These are phyloP conservation scores for Pestalotiopsis sp. DNA, from an alignment of 2,329 filamentous ascomycete species.

Conservation along the genomic window DNA sequence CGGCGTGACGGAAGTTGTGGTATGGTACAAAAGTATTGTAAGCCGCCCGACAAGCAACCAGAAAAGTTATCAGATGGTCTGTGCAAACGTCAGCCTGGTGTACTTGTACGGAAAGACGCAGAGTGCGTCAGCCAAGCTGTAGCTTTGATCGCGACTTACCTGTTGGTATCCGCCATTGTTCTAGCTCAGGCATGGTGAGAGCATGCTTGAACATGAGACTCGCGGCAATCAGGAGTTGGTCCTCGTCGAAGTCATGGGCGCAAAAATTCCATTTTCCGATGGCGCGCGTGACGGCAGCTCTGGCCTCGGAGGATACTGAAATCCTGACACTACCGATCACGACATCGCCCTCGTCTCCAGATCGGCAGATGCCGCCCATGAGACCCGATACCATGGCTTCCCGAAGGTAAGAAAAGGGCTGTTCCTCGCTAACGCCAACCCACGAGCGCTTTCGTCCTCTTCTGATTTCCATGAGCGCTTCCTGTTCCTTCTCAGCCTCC, in stretches of 20 bases:
- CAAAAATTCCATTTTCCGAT: constrained; percentile 86
- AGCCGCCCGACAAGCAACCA: constrained; percentile 86
- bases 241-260: constrained; percentile 86
- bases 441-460: constrained; percentile 84
- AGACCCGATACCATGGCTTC: constrained; percentile 93
- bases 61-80: constrained; percentile 83
- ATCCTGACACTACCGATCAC: constrained; percentile 67
- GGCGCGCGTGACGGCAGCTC: constrained; percentile 65
- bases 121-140: background rate
- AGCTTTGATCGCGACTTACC: constrained; percentile 53
- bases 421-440: constrained; percentile 84
- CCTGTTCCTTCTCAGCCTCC: constrained; percentile 73
- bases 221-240: constrained; percentile 86
- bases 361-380: constrained; percentile 86
- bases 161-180: constrained; percentile 77
- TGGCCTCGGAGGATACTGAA: constrained; percentile 67
- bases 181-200: constrained; percentile 77
- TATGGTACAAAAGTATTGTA: constrained; percentile 97
- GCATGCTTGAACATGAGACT: constrained; percentile 89
- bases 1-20: constrained; percentile 97
- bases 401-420: constrained; percentile 85
- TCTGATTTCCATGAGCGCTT: constrained; percentile 71
- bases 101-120: background rate
- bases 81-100: constrained; percentile 41
- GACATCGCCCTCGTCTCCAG: constrained; percentile 63